These are phyloP conservation scores for Arachis stenosperma DNA, from an alignment of 306 rosid genomes.

Conservation along the genomic window DNA sequence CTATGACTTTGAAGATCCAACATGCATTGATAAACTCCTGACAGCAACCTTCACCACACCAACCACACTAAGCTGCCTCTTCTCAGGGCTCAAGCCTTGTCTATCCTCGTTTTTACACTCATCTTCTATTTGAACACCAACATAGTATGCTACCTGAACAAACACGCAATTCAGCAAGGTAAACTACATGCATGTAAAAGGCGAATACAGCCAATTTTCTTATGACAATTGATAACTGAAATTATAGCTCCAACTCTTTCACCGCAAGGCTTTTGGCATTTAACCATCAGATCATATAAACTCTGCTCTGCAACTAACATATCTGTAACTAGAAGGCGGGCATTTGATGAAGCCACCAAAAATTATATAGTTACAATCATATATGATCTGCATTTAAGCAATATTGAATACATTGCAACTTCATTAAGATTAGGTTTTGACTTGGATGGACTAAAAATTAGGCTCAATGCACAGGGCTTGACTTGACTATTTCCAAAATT, in stretches of 20 bases:
- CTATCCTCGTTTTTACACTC: slow-evolving; percentile 49
- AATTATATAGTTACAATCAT: neutral
- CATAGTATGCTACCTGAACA: slow-evolving; percentile 85
- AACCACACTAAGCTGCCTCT: slow-evolving; percentile 77
- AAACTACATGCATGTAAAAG: slow-evolving; percentile 7
- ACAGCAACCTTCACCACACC: slow-evolving; percentile 87
- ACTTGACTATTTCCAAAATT: no score
- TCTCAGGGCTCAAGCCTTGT: slow-evolving; percentile 66
- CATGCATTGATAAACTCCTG: slow-evolving; percentile 74
- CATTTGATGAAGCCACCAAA: neutral
- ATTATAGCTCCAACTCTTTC: slow-evolving; percentile 23
- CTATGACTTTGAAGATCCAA: slow-evolving; percentile 63
- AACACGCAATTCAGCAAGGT: neutral
- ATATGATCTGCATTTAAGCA: neutral
- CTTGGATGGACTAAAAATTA: no score
- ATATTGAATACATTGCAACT: slow-evolving; percentile 15
- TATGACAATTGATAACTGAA: slow-evolving; percentile 14
- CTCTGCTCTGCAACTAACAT: slow-evolving; percentile 20
- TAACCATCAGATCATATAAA: neutral
- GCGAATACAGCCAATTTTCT: neutral
- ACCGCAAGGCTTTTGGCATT: neutral
- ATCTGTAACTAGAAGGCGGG: neutral
- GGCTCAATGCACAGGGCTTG: no score
- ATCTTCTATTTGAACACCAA: slow-evolving; percentile 85
- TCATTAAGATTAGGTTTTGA: neutral